Conservation (phyloP, 2,329 filamentous ascomycete genomes). For the Ceratocystis smalleyi region DNA sequence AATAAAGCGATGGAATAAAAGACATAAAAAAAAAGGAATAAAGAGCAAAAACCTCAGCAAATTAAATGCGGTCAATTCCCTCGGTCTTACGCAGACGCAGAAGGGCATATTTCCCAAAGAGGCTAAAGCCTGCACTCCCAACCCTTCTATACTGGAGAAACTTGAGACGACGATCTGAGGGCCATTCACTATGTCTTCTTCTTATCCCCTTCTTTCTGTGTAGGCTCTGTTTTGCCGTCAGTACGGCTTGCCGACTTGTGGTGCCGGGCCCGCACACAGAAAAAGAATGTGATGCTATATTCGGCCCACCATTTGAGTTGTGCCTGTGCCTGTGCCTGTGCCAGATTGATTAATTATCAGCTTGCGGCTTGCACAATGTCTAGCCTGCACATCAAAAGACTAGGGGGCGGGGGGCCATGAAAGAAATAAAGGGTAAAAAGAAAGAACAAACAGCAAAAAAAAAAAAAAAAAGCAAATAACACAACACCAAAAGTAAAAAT, state of each 20-base stretch:
- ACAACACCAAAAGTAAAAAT: background rate
- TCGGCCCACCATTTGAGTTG: background rate
- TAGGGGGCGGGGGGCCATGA: no score
- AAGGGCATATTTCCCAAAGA: background rate
- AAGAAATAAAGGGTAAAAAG: no score
- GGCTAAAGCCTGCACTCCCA: background rate
- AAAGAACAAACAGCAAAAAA: background rate
- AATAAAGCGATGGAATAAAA: background rate
- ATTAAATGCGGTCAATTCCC: background rate
- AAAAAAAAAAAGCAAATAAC: background rate
- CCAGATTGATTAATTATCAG: background rate
- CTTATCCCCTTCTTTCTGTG: background rate
- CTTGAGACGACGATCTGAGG: constrained; percentile 1
- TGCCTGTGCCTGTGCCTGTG: background rate
- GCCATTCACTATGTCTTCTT: background rate
- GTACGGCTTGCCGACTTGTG: background rate
- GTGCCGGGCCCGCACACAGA: background rate
- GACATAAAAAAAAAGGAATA: background rate
- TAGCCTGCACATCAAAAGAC: no score
- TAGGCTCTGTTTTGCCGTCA: background rate
- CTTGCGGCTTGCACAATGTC: background rate
- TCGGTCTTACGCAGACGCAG: background rate
- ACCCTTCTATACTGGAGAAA: background rate
- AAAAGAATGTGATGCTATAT: background rate
- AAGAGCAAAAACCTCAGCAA: background rate